A percentile compares a stretch with the other conserved stretches of the same genome.
phyloP scores from a whole-genome alignment of 352 stramenopile genomes.

The Phytophthora idaei region DNA sequence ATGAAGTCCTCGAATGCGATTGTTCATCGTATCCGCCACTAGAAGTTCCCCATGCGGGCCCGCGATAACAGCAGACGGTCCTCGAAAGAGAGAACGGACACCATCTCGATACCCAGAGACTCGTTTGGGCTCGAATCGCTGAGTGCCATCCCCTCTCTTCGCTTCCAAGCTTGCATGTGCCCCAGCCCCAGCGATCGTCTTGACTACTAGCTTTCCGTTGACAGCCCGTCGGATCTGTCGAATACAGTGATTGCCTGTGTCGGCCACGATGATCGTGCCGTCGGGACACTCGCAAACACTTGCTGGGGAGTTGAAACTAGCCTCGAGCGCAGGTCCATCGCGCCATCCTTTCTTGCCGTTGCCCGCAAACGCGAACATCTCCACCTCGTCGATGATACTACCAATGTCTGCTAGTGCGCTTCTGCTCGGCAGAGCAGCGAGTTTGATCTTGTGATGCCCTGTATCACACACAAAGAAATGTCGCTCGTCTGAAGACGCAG shows the following conservation, averaged over 20 bases:
- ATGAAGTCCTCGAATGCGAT: constrained; percentile 52
- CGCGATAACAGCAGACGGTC: constrained; percentile 40
- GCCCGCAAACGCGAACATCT: constrained; percentile 54
- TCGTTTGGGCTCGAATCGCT: constrained; percentile 17
- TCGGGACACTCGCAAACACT: constrained; percentile 47
- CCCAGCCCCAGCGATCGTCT: constrained; percentile 49
- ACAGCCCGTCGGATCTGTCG: constrained; percentile 37
- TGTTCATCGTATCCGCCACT: constrained; percentile 65
- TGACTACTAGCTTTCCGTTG: constrained; percentile 38
- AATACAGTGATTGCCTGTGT: constrained; percentile 67
- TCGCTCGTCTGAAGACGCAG: constrained; percentile 39
- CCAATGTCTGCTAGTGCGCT: constrained; percentile 26
- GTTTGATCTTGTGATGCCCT: constrained; percentile 59
- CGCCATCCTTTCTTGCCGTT: constrained; percentile 48
- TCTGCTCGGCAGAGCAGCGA: constrained; percentile 40
- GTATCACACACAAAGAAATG: constrained; percentile 65
- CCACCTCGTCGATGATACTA: constrained; percentile 23
- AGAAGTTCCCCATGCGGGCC: constrained; percentile 39
- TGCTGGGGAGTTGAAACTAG: constrained; percentile 48
- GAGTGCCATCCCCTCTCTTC: neutral
- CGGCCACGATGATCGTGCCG: constrained; percentile 46
- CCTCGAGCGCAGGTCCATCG: constrained; percentile 45
- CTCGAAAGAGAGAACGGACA: constrained; percentile 45
- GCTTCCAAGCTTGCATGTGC: constrained; percentile 14
- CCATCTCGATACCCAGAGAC: constrained; percentile 41